A percentile compares a stretch with the other conserved stretches of the same genome.
Conservation (phyloP, 352 stramenopile genomes). For the Phytophthora sansomeana region DNA sequence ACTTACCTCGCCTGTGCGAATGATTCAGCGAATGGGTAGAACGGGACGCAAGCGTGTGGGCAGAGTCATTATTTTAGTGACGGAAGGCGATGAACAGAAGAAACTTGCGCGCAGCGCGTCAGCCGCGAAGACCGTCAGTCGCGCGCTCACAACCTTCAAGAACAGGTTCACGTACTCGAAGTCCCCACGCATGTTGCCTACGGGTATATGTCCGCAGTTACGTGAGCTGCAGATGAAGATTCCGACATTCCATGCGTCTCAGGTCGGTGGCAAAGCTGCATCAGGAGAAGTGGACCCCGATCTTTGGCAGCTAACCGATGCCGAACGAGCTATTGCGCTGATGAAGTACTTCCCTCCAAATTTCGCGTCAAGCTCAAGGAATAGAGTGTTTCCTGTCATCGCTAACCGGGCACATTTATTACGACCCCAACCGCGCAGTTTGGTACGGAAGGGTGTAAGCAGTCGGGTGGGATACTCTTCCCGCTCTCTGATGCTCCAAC, state of each 20-base stretch:
- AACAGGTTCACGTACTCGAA: slow-evolving; percentile 89
- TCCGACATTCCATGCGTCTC: slow-evolving; percentile 78
- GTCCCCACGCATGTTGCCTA: slow-evolving; percentile 78
- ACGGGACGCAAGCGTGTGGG: slow-evolving; percentile 97
- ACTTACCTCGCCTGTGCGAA: slow-evolving; percentile 95
- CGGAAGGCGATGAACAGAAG: slow-evolving; percentile 90
- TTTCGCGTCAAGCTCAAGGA: slow-evolving; percentile 41
- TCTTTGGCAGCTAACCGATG: slow-evolving; percentile 72
- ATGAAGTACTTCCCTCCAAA: slow-evolving; percentile 58
- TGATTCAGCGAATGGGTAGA: slow-evolving; percentile 95
- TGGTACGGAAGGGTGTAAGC: slow-evolving; percentile 27
- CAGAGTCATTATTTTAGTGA: slow-evolving; percentile 89
- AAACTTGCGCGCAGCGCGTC: slow-evolving; percentile 84
- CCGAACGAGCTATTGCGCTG: slow-evolving; percentile 59
- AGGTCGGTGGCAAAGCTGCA: slow-evolving; percentile 68
- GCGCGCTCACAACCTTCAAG: slow-evolving; percentile 89
- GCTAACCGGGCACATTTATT: slow-evolving; percentile 53
- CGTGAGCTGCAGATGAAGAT: slow-evolving; percentile 77
- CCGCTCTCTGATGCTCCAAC: slow-evolving; percentile 53
- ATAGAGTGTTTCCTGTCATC: slow-evolving; percentile 51
- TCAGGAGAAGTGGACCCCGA: slow-evolving; percentile 23
- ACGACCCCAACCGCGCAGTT: slow-evolving; percentile 32
- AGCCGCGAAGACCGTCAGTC: slow-evolving; percentile 81
- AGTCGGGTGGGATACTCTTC: slow-evolving; percentile 50
- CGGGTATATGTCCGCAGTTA: slow-evolving; percentile 55